phyloP scores from a whole-genome alignment of 495 filamentous ascomycete species.

The Penicillium canariense region DNA sequence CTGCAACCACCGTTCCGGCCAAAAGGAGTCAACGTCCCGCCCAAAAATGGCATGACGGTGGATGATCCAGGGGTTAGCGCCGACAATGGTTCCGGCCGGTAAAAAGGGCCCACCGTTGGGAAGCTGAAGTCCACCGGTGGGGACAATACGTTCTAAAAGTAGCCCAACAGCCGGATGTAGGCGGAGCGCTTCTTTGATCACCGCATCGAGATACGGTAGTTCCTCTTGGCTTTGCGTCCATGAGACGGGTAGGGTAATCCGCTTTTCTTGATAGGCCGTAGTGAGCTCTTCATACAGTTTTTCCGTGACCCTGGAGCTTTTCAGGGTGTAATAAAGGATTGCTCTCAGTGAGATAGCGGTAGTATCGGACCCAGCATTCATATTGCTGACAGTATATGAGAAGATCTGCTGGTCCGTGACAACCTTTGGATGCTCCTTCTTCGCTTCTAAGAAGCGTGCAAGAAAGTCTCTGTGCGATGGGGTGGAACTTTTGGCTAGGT shows the following conservation, averaged over 20 bases:
- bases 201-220: slow-evolving; percentile 61
- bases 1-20: slow-evolving; percentile 56
- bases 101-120: slow-evolving; percentile 51
- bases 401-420: slow-evolving; percentile 32
- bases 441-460: slow-evolving; percentile 29
- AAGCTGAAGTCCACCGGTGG: slow-evolving; percentile 28
- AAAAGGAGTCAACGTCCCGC: slow-evolving; percentile 31
- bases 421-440: slow-evolving; percentile 34
- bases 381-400: slow-evolving; percentile 40
- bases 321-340: slow-evolving; percentile 51
- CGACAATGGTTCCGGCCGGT: slow-evolving; percentile 62
- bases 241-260: slow-evolving; percentile 33
- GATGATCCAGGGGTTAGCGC: slow-evolving; percentile 36
- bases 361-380: slow-evolving; percentile 53
- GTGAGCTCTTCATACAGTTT: slow-evolving; percentile 30
- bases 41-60: slow-evolving; percentile 17
- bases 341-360: slow-evolving; percentile 48
- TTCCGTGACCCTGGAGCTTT: slow-evolving; percentile 23
- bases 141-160: slow-evolving; percentile 50
- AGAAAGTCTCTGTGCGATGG: slow-evolving; percentile 25
- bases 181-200: slow-evolving; percentile 65
- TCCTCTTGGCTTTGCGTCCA: slow-evolving; percentile 43
- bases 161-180: slow-evolving; percentile 61
- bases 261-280: slow-evolving; percentile 38
- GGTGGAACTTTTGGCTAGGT: not conserved